phyloP scores from a whole-genome alignment of 1,139 yeast genomes.

The Debaryomycetaceae sp. region DNA sequence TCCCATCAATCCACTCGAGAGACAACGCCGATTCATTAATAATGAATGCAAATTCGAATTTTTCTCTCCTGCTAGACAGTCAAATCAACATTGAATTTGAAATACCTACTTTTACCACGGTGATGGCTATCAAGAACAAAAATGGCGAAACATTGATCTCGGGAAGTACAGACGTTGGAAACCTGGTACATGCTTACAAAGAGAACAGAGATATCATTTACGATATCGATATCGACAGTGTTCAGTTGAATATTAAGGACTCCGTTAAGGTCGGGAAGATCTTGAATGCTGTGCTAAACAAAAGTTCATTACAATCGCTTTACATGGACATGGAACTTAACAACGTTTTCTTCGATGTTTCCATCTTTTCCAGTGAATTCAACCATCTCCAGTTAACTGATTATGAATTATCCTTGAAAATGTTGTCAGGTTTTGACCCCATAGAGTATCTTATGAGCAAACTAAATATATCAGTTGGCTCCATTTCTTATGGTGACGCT shows the following conservation, averaged over 20 bases:
- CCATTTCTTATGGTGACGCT: constrained; percentile 23
- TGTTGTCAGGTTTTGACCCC: neutral
- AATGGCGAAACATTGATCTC: constrained; percentile 6
- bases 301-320: constrained; percentile 6
- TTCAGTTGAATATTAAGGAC: constrained; percentile 12
- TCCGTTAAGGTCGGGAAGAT: constrained; percentile 13
- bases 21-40: constrained; percentile 1
- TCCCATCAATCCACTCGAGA: constrained; percentile 1
- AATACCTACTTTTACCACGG: constrained; percentile 13
- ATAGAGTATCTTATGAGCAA: constrained; percentile 11
- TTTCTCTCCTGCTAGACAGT: constrained; percentile 9
- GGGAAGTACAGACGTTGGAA: constrained; percentile 12
- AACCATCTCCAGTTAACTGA: constrained; percentile 1
- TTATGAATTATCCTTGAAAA: constrained; percentile 1
- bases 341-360: constrained; percentile 18
- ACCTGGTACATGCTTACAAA: constrained; percentile 7
- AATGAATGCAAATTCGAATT: constrained; percentile 9
- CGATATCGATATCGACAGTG: constrained; percentile 7
- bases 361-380: constrained; percentile 17
- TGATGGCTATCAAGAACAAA: constrained; percentile 9
- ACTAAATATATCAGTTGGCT: constrained; percentile 20
- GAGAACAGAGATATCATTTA: constrained; percentile 6
- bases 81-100: constrained; percentile 10
- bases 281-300: constrained; percentile 11
- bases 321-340: constrained; percentile 13